Evolutionary conservation across 176 grass and related monocot genomes (phyloP).

Genomic region (Aegilops bicornis): DNA sequence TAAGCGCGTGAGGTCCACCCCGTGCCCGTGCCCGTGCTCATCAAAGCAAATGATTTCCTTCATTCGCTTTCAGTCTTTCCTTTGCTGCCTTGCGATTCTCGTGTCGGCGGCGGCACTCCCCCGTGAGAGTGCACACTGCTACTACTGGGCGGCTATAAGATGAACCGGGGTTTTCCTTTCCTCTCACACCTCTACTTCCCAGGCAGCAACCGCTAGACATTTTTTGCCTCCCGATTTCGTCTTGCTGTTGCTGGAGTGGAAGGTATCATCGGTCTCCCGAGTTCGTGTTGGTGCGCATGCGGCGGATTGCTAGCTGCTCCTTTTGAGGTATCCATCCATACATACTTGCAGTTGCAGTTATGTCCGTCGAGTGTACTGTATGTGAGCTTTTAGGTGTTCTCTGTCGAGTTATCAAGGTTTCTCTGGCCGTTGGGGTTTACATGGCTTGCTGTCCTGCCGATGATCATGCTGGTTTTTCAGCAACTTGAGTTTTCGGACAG

Average conservation of each 20-base stretch:
- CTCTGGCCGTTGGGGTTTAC: no score
- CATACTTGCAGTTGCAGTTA: neutral
- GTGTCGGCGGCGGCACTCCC: slow-evolving; percentile 16
- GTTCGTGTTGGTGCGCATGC: neutral
- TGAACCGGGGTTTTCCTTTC: neutral
- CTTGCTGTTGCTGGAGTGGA: neutral
- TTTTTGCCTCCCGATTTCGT: neutral
- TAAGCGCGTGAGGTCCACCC: neutral
- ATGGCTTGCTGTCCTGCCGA: neutral
- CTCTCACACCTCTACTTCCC: slow-evolving; percentile 3
- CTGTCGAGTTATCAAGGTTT: neutral
- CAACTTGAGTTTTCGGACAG: neutral
- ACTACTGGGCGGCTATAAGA: slow-evolving; percentile 28
- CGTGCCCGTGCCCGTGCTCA: neutral
- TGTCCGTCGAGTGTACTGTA: no score
- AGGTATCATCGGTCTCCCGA: neutral
- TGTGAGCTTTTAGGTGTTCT: neutral
- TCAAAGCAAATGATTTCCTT: slow-evolving; percentile 23
- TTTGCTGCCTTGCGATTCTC: neutral
- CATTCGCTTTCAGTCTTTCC: neutral
- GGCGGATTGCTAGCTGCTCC: neutral
- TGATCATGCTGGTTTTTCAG: slow-evolving; percentile 17
- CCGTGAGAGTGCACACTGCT: neutral
- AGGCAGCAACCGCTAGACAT: no score
- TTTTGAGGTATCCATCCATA: slow-evolving; percentile 1